Percentiles rank a stretch among this genome's conserved stretches.
phyloP scores from a whole-genome alignment of 2,329 filamentous ascomycete genomes.

The Penicillium sp. region DNA sequence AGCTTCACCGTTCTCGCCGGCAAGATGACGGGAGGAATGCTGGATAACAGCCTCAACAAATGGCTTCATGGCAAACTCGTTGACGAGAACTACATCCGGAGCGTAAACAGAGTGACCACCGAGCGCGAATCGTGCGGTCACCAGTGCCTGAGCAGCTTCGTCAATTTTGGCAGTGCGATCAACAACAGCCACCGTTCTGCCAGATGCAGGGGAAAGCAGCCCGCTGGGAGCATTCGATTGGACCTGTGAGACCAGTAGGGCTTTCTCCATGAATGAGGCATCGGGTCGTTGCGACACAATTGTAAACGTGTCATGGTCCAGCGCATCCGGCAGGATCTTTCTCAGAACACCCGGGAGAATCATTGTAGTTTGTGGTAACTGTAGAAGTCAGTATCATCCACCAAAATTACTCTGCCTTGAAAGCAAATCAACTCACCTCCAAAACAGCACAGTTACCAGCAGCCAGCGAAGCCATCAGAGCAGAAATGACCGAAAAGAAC shows the following conservation, averaged over 20 bases:
- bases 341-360: constrained; percentile 27
- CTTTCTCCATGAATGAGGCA: constrained; percentile 31
- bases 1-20: constrained; percentile 27
- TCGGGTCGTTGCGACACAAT: constrained; percentile 42
- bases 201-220: constrained; percentile 30
- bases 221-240: constrained; percentile 20
- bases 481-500: constrained; percentile 52
- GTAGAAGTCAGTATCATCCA: constrained; percentile 1
- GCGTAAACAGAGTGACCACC: constrained; percentile 63
- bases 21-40: constrained; percentile 35
- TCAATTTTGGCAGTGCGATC: constrained; percentile 63
- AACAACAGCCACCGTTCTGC: constrained; percentile 59
- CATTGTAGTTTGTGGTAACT: constrained; percentile 33
- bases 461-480: constrained; percentile 53
- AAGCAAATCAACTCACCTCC: constrained; percentile 42
- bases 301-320: constrained; percentile 56
- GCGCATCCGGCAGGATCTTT: constrained; percentile 29
- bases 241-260: constrained; percentile 20
- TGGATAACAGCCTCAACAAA: constrained; percentile 57
- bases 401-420: not conserved
- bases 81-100: constrained; percentile 67
- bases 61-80: constrained; percentile 62
- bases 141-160: constrained; percentile 57
- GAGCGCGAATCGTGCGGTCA: constrained; percentile 59
- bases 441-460: constrained; percentile 58